These are phyloP conservation scores for Urostyla sp. DNA, from an alignment of 73 alveolate species.

Conservation along the genomic window DNA sequence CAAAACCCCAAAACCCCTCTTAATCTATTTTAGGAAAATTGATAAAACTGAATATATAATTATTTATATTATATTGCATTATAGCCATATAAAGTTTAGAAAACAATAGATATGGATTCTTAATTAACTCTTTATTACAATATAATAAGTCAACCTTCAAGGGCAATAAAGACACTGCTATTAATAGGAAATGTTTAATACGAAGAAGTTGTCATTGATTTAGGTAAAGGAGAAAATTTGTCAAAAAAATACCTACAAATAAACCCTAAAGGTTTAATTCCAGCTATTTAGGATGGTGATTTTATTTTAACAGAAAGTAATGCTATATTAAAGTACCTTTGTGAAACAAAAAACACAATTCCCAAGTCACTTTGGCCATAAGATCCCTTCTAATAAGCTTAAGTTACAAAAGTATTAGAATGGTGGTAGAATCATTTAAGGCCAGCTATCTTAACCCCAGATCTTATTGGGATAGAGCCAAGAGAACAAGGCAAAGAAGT, in stretches of 20 bases:
- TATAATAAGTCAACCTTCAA: constrained; percentile 39
- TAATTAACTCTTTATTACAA: constrained; percentile 43
- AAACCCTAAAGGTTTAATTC: constrained; percentile 36
- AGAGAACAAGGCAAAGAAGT: background rate
- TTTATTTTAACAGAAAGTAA: constrained; percentile 31
- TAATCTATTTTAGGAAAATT: no score
- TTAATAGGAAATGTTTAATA: constrained; percentile 20
- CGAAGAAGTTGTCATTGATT: constrained; percentile 19
- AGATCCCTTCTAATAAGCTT: constrained; percentile 3
- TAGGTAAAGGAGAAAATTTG: constrained; percentile 11
- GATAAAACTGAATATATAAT: no score
- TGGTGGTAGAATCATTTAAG: constrained; percentile 24
- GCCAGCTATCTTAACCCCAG: constrained; percentile 27
- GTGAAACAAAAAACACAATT: background rate
- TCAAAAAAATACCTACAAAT: constrained; percentile 16
- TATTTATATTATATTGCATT: no score
- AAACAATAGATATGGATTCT: no score
- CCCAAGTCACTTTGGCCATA: constrained; percentile 21
- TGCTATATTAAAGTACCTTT: constrained; percentile 40
- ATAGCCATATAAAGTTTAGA: no score
- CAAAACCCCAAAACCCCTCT: no score
- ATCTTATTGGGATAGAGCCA: background rate
- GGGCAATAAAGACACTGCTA: constrained; percentile 31
- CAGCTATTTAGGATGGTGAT: constrained; percentile 61
- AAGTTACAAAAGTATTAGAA: constrained; percentile 23